A percentile compares a stretch with the other conserved stretches of the same genome.
Evolutionary conservation across 805 yeast species (phyloP).

Genomic region (Nakazawaea wyomingensis): DNA sequence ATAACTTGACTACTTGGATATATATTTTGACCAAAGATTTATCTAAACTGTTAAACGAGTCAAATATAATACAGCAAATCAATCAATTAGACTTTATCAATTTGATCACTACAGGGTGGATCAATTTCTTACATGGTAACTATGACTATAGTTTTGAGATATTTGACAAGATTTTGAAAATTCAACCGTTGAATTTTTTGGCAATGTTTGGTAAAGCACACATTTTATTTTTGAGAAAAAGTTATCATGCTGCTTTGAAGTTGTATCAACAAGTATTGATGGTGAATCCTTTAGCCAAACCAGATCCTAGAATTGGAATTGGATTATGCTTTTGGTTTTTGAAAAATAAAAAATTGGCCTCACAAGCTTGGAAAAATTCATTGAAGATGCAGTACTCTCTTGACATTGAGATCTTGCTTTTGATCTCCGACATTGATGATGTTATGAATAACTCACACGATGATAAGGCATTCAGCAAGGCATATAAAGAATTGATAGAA

Average conservation of each 20-base stretch:
- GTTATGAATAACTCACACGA: slow-evolving; percentile 52
- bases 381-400: slow-evolving; percentile 55
- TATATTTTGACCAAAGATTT: slow-evolving; percentile 32
- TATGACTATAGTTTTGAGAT: slow-evolving; percentile 68
- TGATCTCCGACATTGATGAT: slow-evolving; percentile 62
- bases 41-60: slow-evolving; percentile 20
- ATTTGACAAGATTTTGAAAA: slow-evolving; percentile 55
- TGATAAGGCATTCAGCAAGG: slow-evolving; percentile 55
- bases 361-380: slow-evolving; percentile 77
- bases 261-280: slow-evolving; percentile 79
- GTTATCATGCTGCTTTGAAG: slow-evolving; percentile 69
- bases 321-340: slow-evolving; percentile 93
- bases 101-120: slow-evolving; percentile 62
- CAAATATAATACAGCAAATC: slow-evolving; percentile 30
- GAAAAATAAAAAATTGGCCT: slow-evolving; percentile 72
- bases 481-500: slow-evolving; percentile 55
- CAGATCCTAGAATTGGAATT: slow-evolving; percentile 92
- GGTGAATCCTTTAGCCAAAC: slow-evolving; percentile 70
- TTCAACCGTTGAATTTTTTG: slow-evolving; percentile 57
- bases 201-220: slow-evolving; percentile 87
- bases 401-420: slow-evolving; percentile 60
- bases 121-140: slow-evolving; percentile 51
- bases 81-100: slow-evolving; percentile 55
- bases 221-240: slow-evolving; percentile 63
- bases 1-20: slow-evolving; percentile 71